Base-by-base conservation (phyloP, 2,329 filamentous ascomycete species). In the Diaporthe batatas region DNA sequence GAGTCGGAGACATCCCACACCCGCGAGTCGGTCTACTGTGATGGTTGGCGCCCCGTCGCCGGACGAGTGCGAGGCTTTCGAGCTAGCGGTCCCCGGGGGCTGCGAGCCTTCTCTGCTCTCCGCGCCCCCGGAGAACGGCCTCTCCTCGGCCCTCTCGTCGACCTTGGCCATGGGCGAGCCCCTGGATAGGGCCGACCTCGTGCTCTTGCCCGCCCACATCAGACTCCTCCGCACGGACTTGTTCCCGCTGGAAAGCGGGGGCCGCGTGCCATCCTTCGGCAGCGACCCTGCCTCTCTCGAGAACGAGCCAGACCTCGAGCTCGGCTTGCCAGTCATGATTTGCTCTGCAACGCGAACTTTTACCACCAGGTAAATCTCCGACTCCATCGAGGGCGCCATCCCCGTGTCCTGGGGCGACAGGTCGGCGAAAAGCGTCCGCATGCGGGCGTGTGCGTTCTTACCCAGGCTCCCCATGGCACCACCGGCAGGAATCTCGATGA, bases 351-450 rank as follows among this genome's bases (percentile, higher is more conserved):
- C 88, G 64, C 94, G 88, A 10, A 98, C 89, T 77, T 93, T 94
- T 75, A 96, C 92, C 4, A 98, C 91, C 1, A 99, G 87, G 80
- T 93, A 98, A 25, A 98, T 83, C 68, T 94, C 92, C 4, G 90
- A 90, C 62, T 93, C 92, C 11, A 90, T 87, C 3, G 92, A 86
- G 0, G 88, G 84, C 0, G 85, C 81, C 64, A 91, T 90, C 32
- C 90, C 90, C 73, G 91, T 87, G 78, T 98, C 95, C 64, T 91
- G 89, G 0, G 93, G 89, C 51, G 91, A 94, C 23, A 99, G 85
- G 78, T 98, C 95, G 3, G 94, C 92, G 77, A 98, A 98, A 2
- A 99, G 86, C 0, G 95, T 97, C 79, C 93, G 94, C 79, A 95
- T 90, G 79, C 92, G 91, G 25, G 90, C 88, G 75, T 92, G 92